Evolutionary conservation across 441 rosid species (phyloP).

Genomic region (Metrosideros polymorpha): DNA sequence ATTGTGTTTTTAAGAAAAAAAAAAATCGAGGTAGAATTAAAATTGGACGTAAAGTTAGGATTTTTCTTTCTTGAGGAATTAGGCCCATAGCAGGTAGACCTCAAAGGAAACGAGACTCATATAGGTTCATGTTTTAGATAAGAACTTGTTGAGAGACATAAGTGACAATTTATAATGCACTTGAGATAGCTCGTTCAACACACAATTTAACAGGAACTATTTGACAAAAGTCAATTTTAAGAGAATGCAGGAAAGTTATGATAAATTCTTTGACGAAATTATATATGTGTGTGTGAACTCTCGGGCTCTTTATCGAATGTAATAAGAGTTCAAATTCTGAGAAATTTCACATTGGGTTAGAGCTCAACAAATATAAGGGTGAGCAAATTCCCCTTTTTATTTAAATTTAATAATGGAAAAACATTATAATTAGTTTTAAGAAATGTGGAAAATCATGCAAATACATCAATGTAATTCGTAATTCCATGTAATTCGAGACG

Average conservation of each 20-base stretch:
- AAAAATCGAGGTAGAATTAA: not conserved
- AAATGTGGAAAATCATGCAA: not conserved
- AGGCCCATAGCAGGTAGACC: no score
- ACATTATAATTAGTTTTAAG: not conserved
- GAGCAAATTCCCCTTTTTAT: not conserved
- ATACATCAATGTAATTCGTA: not conserved
- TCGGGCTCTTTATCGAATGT: not conserved
- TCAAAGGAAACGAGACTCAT: not conserved
- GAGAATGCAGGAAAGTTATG: not conserved
- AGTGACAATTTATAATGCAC: not conserved
- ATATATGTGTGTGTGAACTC: no score
- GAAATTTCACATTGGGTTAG: not conserved
- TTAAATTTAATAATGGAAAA: not conserved
- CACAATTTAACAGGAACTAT: not conserved
- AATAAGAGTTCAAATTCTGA: not conserved
- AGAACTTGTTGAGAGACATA: not conserved
- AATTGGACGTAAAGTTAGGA: not conserved
- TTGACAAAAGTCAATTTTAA: not conserved
- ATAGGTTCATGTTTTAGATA: not conserved
- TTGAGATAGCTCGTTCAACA: not conserved
- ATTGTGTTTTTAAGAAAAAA: not conserved
- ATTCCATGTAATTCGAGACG: not conserved
- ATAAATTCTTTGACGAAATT: not conserved
- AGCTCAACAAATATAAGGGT: not conserved
- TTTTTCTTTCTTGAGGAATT: not conserved